Base-by-base conservation (phyloP, 2,329 filamentous ascomycete species). In the Xylariaceae sp. region DNA sequence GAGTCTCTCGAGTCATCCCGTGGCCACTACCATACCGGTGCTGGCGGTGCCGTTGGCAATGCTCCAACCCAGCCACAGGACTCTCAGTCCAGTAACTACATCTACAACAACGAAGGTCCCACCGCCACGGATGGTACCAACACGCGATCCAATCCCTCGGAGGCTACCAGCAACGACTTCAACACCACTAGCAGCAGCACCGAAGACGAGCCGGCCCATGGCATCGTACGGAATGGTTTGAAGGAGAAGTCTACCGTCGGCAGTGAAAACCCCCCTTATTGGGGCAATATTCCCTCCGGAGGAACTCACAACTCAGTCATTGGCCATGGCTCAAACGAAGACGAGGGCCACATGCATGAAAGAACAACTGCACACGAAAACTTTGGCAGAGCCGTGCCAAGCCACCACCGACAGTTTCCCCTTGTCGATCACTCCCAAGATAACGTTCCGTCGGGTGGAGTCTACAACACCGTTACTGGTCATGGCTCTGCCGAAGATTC, bases 251-350 rank as follows among this genome's bases (percentile, higher is more conserved):
- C 59, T 2, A 44, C 49, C 6, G 31, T 57, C n/a, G 45, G 51
- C 1, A 47, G 60, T 38, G 28, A 54, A 1, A 61, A 65, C 10
- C 57, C 64, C 1, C 22, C 22, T 7, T 66, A 67, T 45, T 66
- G 63, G 63, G 64, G 63, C 14, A 58, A 62, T 34, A 56, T 63
- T 18, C 59, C 65, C n/a, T 54, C 57, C 16, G 63, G 63, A 4
- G 62, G 63, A 1, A 48, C 62, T 6, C 66, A 67, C 33, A 67
- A 67, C 41, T 57, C 55, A 2, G 54, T 63, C 2, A 56, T 52
- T 1, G 61, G 61, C 1, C 59, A 61, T 18, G 61, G 61, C 1
- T 61, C 59, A 34, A 45, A 51, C 18, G 60, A 62, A 28, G 38
- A 34, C 22, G 22, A 28, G 4, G 22, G 22, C 22, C 22, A 28